A percentile compares a stretch with the other conserved stretches of the same genome.
Conservation (phyloP, 2,329 filamentous ascomycete species). For the Rasamsonia emersonii region DNA sequence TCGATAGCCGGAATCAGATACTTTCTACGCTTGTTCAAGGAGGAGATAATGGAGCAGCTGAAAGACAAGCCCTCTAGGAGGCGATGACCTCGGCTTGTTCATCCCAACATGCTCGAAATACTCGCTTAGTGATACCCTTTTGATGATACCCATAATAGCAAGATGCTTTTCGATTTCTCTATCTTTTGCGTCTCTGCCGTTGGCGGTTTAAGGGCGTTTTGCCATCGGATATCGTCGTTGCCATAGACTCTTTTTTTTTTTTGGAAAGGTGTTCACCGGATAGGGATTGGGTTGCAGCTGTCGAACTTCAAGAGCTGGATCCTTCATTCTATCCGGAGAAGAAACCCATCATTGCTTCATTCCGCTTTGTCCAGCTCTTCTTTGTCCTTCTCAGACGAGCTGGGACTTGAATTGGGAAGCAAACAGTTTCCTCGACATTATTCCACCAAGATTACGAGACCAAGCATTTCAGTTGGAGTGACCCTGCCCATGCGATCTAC, state of each 20-base stretch:
- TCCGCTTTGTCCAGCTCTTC: slow-evolving; percentile 13
- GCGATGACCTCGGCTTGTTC: slow-evolving; percentile 10
- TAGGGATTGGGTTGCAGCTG: slow-evolving; percentile 16
- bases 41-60: slow-evolving; percentile 34
- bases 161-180: slow-evolving; percentile 5
- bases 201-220: not conserved
- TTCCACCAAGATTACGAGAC: too few relatives aligned
- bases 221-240: too few relatives aligned
- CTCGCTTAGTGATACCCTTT: not conserved
- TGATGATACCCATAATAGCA: slow-evolving; percentile 15
- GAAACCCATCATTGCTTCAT: slow-evolving; percentile 10
- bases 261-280: too few relatives aligned
- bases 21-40: slow-evolving; percentile 32
- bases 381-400: slow-evolving; percentile 7
- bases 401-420: slow-evolving; percentile 14
- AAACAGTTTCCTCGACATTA: too few relatives aligned
- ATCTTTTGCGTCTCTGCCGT: slow-evolving; percentile 1
- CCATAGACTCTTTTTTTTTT: too few relatives aligned
- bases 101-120: not conserved
- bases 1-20: slow-evolving; percentile 20
- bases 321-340: slow-evolving; percentile 21
- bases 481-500: too few relatives aligned
- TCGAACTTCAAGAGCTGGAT: slow-evolving; percentile 13
- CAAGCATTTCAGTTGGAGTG: too few relatives aligned
- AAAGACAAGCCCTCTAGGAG: slow-evolving; percentile 29